Conservation (phyloP, 1,139 yeast genomes). For the Geotrichum klebahnii region DNA sequence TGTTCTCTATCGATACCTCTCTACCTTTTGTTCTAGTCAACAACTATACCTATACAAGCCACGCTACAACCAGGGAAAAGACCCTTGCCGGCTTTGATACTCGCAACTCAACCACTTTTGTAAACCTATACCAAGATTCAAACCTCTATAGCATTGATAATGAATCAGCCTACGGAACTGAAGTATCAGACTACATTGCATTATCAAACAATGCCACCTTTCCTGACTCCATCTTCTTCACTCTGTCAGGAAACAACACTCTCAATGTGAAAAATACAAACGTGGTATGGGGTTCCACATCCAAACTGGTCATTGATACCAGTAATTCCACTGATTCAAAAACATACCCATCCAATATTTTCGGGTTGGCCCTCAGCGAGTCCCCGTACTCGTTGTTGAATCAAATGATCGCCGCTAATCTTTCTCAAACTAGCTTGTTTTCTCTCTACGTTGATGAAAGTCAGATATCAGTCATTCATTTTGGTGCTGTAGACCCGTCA, state of each 20-base stretch:
- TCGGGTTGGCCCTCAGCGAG: constrained; percentile 27
- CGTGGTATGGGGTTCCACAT: constrained; percentile 8
- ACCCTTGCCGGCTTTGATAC: constrained; percentile 22
- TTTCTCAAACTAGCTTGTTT: constrained; percentile 22
- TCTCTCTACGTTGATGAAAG: constrained; percentile 23
- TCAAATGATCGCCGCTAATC: constrained; percentile 12
- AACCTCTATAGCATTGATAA: constrained; percentile 24
- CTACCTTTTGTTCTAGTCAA: constrained; percentile 13
- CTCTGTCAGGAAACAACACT: constrained; percentile 23
- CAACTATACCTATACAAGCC: constrained; percentile 4
- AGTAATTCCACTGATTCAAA: background rate
- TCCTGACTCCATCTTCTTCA: constrained; percentile 24
- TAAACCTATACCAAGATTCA: constrained; percentile 3
- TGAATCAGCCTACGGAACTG: constrained; percentile 23
- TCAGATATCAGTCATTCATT: constrained; percentile 22
- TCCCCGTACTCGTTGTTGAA: constrained; percentile 19
- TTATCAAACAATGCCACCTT: constrained; percentile 17
- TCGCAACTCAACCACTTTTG: constrained; percentile 22
- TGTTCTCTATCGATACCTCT: constrained; percentile 17
- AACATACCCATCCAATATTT: constrained; percentile 24
- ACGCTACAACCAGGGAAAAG: constrained; percentile 3
- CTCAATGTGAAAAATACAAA: constrained; percentile 12
- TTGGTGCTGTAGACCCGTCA: constrained; percentile 30
- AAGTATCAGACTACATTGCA: constrained; percentile 24
- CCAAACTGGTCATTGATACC: constrained; percentile 9